phyloP scores from a whole-genome alignment of 306 rosid species.

The Gastrolobium villosum region DNA sequence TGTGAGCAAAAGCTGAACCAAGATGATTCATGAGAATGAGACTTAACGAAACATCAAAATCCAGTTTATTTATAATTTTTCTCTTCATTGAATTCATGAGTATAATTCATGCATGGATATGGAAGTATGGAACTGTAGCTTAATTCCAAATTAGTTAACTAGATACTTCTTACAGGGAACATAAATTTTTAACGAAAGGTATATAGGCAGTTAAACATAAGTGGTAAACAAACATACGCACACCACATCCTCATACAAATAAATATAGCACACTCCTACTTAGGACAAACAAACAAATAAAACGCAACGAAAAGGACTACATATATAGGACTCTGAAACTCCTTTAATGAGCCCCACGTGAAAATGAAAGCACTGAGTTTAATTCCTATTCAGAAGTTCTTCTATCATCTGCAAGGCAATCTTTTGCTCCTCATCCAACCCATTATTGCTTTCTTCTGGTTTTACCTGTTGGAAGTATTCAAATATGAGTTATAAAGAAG shows the following conservation, averaged over 20 bases:
- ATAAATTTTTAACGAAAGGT: background rate
- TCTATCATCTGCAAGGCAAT: slow-evolving; percentile 88
- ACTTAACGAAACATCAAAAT: background rate
- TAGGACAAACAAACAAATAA: slow-evolving; percentile 43
- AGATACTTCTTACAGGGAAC: background rate
- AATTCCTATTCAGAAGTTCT: slow-evolving; percentile 77
- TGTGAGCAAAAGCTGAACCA: background rate
- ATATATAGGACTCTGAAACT: slow-evolving; percentile 18
- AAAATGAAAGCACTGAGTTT: slow-evolving; percentile 31
- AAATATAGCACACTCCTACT: slow-evolving; percentile 44
- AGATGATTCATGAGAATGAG: background rate
- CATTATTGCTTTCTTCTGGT: slow-evolving; percentile 47
- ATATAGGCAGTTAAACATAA: slow-evolving; percentile 34
- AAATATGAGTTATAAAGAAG: too few relatives aligned
- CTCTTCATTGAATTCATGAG: background rate
- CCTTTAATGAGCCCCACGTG: slow-evolving; percentile 41
- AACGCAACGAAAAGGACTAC: slow-evolving; percentile 1
- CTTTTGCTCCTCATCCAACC: slow-evolving; percentile 68
- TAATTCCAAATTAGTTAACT: slow-evolving; percentile 8
- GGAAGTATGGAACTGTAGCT: background rate
- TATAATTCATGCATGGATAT: slow-evolving; percentile 11
- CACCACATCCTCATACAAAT: background rate
- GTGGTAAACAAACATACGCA: slow-evolving; percentile 26
- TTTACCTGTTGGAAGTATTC: too few relatives aligned
- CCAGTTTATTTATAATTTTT: background rate